phyloP scores from a whole-genome alignment of 768 basidiomycete species.

The Russula brevipes region DNA sequence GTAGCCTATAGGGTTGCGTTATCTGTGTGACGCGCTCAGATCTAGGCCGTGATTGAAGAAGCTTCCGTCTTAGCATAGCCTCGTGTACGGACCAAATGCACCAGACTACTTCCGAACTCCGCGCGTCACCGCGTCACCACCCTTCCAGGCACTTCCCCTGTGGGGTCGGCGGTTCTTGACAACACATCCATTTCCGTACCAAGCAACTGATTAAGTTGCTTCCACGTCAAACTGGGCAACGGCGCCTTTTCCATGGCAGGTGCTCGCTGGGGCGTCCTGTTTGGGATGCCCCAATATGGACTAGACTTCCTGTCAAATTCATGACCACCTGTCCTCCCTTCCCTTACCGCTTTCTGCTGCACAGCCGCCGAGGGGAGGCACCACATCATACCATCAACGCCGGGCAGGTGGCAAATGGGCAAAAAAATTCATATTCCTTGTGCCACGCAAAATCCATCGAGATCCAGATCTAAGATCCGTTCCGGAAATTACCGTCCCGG shows the following conservation, averaged over 20 bases:
- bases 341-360: slow-evolving; percentile 13
- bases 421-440: slow-evolving; percentile 21
- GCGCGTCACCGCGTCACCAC: slow-evolving; percentile 21
- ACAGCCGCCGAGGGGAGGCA: slow-evolving; percentile 18
- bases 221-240: slow-evolving; percentile 23
- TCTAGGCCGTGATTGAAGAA: slow-evolving; percentile 22
- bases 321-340: slow-evolving; percentile 13
- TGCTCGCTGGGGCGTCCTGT: slow-evolving; percentile 5
- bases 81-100: slow-evolving; percentile 18
- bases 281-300: slow-evolving; percentile 14
- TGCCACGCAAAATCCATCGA: slow-evolving; percentile 19
- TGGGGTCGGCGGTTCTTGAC: slow-evolving; percentile 25
- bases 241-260: slow-evolving; percentile 15
- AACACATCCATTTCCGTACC: slow-evolving; percentile 17
- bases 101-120: slow-evolving; percentile 23
- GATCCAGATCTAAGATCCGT: slow-evolving; percentile 18
- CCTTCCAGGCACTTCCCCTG: slow-evolving; percentile 25
- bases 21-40: slow-evolving; percentile 22
- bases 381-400: slow-evolving; percentile 20
- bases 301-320: slow-evolving; percentile 18
- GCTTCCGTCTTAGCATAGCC: slow-evolving; percentile 25
- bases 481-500: slow-evolving; percentile 21
- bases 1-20: slow-evolving; percentile 16
- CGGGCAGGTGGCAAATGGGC: slow-evolving; percentile 11
- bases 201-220: slow-evolving; percentile 24